Conservation (phyloP, 2,329 filamentous ascomycete genomes). For the Parastagonospora avenae region DNA sequence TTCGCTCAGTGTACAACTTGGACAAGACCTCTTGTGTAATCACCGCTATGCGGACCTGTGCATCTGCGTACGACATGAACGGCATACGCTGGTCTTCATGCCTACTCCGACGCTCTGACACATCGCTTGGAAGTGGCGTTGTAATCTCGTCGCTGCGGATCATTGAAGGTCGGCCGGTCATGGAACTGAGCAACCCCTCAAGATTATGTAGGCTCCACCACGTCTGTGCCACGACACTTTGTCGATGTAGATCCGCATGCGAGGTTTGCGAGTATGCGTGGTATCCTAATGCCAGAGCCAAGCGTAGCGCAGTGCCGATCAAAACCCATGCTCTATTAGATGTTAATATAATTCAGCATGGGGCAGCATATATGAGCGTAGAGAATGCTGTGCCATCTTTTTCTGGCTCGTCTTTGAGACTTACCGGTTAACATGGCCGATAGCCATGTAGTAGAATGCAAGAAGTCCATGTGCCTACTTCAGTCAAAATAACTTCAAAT, state of each 20-base stretch:
- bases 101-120: neutral
- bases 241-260: constrained; percentile 14
- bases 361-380: too few species aligned
- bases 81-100: neutral
- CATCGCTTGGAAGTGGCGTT: constrained; percentile 22
- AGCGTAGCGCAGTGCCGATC: constrained; percentile 38
- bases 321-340: constrained; percentile 38
- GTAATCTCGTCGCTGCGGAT: constrained; percentile 35
- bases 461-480: constrained; percentile 32
- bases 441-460: constrained; percentile 42
- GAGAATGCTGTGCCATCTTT: neutral
- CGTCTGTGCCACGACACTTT: constrained; percentile 37
- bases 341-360: constrained; percentile 14
- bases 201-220: constrained; percentile 46
- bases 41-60: constrained; percentile 3
- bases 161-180: constrained; percentile 44
- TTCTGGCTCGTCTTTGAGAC: neutral
- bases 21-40: constrained; percentile 15
- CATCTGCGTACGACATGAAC: constrained; percentile 6
- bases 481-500: too few species aligned
- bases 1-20: constrained; percentile 36
- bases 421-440: constrained; percentile 39
- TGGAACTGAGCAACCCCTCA: constrained; percentile 39
- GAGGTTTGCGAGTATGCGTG: constrained; percentile 37
- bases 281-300: constrained; percentile 38